Conservation (phyloP, 805 yeast genomes). For the Kregervanrija pseudodelftensis region DNA sequence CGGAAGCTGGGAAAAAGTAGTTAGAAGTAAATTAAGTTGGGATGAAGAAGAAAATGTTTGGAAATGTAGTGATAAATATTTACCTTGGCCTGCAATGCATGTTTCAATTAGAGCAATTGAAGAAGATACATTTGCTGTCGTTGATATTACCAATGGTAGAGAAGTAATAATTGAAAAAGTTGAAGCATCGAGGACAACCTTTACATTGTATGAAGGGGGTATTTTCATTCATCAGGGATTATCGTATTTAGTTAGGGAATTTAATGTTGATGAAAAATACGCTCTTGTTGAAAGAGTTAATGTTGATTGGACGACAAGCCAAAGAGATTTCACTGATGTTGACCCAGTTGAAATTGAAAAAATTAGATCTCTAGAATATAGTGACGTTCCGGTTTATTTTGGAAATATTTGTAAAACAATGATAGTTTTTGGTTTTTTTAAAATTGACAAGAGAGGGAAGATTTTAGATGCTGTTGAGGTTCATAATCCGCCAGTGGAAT, state of each 20-base stretch:
- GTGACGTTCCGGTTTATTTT: slow-evolving; percentile 54
- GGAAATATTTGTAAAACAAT: slow-evolving; percentile 71
- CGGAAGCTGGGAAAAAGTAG: slow-evolving; percentile 16
- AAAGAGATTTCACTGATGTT: slow-evolving; percentile 87
- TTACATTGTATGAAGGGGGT: slow-evolving; percentile 87
- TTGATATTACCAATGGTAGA: slow-evolving; percentile 74
- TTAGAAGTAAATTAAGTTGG: slow-evolving; percentile 31
- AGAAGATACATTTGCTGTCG: slow-evolving; percentile 78
- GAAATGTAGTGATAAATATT: slow-evolving; percentile 48
- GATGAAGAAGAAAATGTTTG: slow-evolving; percentile 39
- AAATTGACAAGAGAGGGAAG: slow-evolving; percentile 65
- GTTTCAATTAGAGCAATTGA: slow-evolving; percentile 82
- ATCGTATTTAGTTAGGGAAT: slow-evolving; percentile 79
- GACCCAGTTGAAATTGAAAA: slow-evolving; percentile 74
- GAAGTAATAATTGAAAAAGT: slow-evolving; percentile 80
- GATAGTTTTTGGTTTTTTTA: slow-evolving; percentile 88
- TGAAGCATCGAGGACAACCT: slow-evolving; percentile 82
- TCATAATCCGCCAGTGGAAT: slow-evolving; percentile 71
- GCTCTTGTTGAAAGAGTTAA: slow-evolving; percentile 85
- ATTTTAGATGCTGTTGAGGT: slow-evolving; percentile 94
- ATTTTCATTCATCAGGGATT: slow-evolving; percentile 91
- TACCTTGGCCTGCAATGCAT: slow-evolving; percentile 75
- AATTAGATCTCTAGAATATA: slow-evolving; percentile 48
- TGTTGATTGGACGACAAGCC: slow-evolving; percentile 91
- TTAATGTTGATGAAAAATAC: slow-evolving; percentile 67